These are phyloP conservation scores for Eutrema heterophyllum DNA, from an alignment of 345 rosid genomes.

Conservation along the genomic window DNA sequence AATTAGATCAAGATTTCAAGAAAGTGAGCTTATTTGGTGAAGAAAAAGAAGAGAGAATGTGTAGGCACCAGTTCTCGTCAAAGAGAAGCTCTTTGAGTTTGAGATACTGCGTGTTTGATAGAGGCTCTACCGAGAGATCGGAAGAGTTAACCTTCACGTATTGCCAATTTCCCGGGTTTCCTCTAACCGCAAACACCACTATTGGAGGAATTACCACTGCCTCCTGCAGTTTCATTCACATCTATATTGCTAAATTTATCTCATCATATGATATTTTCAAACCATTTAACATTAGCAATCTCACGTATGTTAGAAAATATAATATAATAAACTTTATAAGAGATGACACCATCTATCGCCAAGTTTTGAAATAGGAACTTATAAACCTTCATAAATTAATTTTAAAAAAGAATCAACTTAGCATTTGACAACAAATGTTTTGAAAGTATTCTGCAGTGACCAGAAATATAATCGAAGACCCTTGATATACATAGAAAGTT, in stretches of 20 bases:
- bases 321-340: not conserved
- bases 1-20: not conserved
- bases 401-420: not conserved
- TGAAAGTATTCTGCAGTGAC: not conserved
- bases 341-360: not conserved
- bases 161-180: slow-evolving; percentile 75
- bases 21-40: not conserved
- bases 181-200: slow-evolving; percentile 58
- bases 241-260: not conserved
- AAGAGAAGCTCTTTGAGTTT: slow-evolving; percentile 57
- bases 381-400: not conserved
- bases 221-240: slow-evolving; percentile 43
- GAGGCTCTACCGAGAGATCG: slow-evolving; percentile 43
- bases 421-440: not conserved
- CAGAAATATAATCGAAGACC: not conserved
- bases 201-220: slow-evolving; percentile 65
- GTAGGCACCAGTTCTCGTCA: slow-evolving; percentile 52
- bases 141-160: slow-evolving; percentile 48
- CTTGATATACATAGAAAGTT: not conserved
- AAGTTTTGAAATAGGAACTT: not conserved
- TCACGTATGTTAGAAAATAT: not conserved
- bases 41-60: not conserved
- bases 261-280: not conserved
- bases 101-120: slow-evolving; percentile 47
- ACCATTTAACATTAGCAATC: not conserved